Conservation (phyloP, 495 filamentous ascomycete genomes). For the Tricharina praecox region DNA sequence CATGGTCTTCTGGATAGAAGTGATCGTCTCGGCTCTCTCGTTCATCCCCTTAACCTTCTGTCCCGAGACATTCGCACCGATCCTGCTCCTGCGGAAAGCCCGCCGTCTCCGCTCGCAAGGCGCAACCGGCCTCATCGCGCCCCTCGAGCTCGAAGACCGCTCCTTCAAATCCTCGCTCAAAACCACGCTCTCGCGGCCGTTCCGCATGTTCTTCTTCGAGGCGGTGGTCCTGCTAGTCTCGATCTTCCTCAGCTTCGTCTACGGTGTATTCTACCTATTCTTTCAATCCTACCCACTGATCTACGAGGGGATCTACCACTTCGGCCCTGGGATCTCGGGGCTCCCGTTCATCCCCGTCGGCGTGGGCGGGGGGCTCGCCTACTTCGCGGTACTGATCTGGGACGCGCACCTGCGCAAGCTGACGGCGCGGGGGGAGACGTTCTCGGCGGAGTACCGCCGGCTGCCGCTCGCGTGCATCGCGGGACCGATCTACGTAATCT, state of each 20-base stretch:
- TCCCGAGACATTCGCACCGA: conserved; percentile 44
- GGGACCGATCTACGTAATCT: conserved; percentile 43
- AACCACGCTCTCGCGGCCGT: conserved; percentile 32
- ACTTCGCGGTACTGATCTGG: conserved; percentile 40
- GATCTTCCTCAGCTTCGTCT: conserved; percentile 50
- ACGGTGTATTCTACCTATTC: conserved; percentile 61
- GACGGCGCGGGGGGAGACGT: neutral
- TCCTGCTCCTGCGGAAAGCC: conserved; percentile 42
- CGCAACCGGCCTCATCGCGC: conserved; percentile 27
- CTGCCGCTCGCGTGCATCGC: conserved; percentile 51
- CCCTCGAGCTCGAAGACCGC: conserved; percentile 31
- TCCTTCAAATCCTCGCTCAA: conserved; percentile 27
- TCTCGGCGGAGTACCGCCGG: conserved; percentile 42
- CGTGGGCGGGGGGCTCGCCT: conserved; percentile 31
- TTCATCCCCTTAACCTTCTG: conserved; percentile 20
- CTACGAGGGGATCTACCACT: conserved; percentile 35
- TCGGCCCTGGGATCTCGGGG: conserved; percentile 32
- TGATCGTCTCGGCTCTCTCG: conserved; percentile 32
- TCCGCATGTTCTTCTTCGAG: conserved; percentile 41
- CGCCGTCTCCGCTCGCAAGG: conserved; percentile 34
- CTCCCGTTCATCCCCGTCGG: conserved; percentile 35
- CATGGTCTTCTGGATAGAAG: conserved; percentile 39
- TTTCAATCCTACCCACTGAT: conserved; percentile 54
- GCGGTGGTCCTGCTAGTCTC: conserved; percentile 48
- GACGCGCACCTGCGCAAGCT: conserved; percentile 32